Evolutionary conservation across 2,329 filamentous ascomycete species (phyloP).

Genomic region (Aspergillus tanneri): DNA sequence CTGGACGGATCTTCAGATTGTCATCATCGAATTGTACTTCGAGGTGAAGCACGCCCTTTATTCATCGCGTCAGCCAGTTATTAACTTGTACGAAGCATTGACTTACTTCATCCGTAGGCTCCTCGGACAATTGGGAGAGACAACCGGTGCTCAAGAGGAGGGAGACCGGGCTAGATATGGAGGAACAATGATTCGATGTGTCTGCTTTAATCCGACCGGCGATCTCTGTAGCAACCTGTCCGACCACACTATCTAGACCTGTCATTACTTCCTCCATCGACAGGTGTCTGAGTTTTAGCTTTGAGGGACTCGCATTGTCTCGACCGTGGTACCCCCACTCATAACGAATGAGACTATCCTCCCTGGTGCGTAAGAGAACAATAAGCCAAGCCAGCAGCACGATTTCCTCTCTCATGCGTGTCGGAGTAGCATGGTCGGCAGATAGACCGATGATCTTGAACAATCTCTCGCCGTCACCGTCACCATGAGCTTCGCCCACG

Average conservation of each 20-base stretch:
- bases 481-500: too few relatives aligned
- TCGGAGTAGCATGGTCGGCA: slow-evolving; percentile 28
- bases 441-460: slow-evolving; percentile 32
- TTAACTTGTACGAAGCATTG: background rate
- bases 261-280: slow-evolving; percentile 36
- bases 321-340: slow-evolving; percentile 41
- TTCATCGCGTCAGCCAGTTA: too few relatives aligned
- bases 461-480: too few relatives aligned
- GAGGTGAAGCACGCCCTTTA: slow-evolving; percentile 35
- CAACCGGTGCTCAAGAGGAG: slow-evolving; percentile 28
- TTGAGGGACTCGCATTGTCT: slow-evolving; percentile 16
- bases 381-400: slow-evolving; percentile 49
- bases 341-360: slow-evolving; percentile 39
- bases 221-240: slow-evolving; percentile 28
- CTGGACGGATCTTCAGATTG: slow-evolving; percentile 40
- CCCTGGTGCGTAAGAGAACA: slow-evolving; percentile 44
- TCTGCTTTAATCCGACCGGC: slow-evolving; percentile 23
- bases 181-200: background rate
- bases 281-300: slow-evolving; percentile 17
- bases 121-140: slow-evolving; percentile 19
- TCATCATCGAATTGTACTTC: slow-evolving; percentile 29
- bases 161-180: background rate
- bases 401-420: slow-evolving; percentile 43
- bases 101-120: slow-evolving; percentile 25
- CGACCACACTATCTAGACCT: slow-evolving; percentile 33